These are phyloP conservation scores for Phytophthora citrophthora DNA, from an alignment of 352 stramenopile genomes.

Conservation along the genomic window DNA sequence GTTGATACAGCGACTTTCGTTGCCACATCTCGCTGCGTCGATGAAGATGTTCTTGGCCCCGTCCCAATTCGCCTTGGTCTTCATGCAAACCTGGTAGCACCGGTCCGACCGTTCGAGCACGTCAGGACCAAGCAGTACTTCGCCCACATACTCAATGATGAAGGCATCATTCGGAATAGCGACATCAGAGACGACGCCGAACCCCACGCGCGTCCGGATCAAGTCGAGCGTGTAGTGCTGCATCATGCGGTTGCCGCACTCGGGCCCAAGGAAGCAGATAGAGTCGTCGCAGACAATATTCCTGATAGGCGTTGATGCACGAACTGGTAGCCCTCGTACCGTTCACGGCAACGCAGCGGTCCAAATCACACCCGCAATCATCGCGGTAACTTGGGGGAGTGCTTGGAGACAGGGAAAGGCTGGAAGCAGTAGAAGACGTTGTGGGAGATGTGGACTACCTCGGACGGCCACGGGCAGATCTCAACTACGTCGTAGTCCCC, in stretches of 20 bases:
- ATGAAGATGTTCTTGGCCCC: not conserved
- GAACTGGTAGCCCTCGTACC: not conserved
- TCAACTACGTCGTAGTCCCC: constrained; percentile 1
- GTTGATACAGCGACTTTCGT: constrained; percentile 5
- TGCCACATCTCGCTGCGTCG: constrained; percentile 1
- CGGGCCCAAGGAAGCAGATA: not conserved
- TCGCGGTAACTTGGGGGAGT: not conserved
- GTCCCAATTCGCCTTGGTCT: not conserved
- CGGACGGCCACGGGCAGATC: not conserved
- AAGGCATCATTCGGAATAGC: not conserved
- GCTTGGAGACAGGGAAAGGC: not conserved
- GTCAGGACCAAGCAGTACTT: not conserved
- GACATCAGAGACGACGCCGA: not conserved
- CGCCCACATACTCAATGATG: not conserved
- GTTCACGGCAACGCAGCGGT: not conserved
- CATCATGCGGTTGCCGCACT: not conserved
- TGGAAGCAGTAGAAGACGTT: not conserved
- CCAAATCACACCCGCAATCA: not conserved
- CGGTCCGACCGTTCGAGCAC: not conserved
- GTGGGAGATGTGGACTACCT: not conserved
- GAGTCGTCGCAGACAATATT: not conserved
- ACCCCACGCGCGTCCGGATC: not conserved
- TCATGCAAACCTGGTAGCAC: not conserved
- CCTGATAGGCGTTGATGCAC: not conserved
- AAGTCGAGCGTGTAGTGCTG: not conserved